These are phyloP conservation scores for Reutealis trisperma DNA, from an alignment of 345 rosid genomes.

Conservation along the genomic window DNA sequence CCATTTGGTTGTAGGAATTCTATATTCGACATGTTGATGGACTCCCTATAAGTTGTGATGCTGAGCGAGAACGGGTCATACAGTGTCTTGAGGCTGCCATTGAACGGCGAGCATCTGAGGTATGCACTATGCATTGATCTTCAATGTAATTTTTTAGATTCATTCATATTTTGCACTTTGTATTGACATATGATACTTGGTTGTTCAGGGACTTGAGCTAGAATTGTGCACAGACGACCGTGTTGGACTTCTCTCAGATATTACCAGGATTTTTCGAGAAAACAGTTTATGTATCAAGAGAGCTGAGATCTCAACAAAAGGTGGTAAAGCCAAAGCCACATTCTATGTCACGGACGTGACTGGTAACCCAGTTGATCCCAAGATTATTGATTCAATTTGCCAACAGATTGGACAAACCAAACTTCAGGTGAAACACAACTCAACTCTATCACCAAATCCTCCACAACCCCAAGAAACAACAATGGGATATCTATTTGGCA, in stretches of 20 bases:
- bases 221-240: slow-evolving; percentile 53
- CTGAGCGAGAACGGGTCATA: slow-evolving; percentile 53
- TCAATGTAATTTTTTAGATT: not conserved
- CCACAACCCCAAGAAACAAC: slow-evolving; percentile 41
- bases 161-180: not conserved
- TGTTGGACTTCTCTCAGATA: slow-evolving; percentile 52
- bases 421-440: slow-evolving; percentile 46
- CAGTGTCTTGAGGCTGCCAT: slow-evolving; percentile 66
- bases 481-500: slow-evolving; percentile 43
- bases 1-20: slow-evolving; percentile 51
- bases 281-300: slow-evolving; percentile 52
- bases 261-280: slow-evolving; percentile 60
- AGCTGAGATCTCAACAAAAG: slow-evolving; percentile 54
- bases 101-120: slow-evolving; percentile 54
- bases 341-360: slow-evolving; percentile 58
- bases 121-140: not conserved
- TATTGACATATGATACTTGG: not conserved
- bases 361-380: slow-evolving; percentile 48
- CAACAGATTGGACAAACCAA: slow-evolving; percentile 46
- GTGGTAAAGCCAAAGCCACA: slow-evolving; percentile 49
- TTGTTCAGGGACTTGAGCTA: slow-evolving; percentile 51
- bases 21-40: slow-evolving; percentile 67
- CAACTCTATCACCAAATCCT: slow-evolving; percentile 26
- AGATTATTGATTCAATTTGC: slow-evolving; percentile 48
- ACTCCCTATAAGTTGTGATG: slow-evolving; percentile 52